phyloP scores from a whole-genome alignment of 352 stramenopile species.

The Pythium rhizo-oryzae region DNA sequence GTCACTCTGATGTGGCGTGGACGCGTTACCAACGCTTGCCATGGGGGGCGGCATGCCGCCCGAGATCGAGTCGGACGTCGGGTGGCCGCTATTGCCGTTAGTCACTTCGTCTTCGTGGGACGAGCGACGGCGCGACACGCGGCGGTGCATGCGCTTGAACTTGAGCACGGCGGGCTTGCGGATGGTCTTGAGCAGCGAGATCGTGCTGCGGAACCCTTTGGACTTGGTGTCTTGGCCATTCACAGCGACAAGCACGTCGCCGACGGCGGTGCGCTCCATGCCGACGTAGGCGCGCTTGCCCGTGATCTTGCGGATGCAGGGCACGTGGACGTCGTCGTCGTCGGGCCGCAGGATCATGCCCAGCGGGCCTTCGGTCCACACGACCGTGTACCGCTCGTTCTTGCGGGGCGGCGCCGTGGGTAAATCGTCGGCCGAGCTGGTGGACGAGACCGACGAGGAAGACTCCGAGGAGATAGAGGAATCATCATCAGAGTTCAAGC shows the following conservation, averaged over 20 bases:
- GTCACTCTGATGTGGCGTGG: conserved; percentile 43
- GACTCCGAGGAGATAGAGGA: conserved; percentile 46
- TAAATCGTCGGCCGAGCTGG: conserved; percentile 35
- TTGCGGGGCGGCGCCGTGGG: conserved; percentile 36
- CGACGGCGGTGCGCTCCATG: conserved; percentile 80
- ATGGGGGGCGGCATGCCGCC: conserved; percentile 11
- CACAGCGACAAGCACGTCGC: conserved; percentile 83
- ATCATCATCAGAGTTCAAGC: no score
- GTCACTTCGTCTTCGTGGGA: conserved; percentile 45
- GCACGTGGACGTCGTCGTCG: conserved; percentile 86
- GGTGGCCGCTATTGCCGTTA: background rate
- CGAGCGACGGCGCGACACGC: conserved; percentile 69
- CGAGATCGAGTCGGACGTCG: conserved; percentile 20
- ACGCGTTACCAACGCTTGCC: conserved; percentile 2
- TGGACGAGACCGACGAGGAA: conserved; percentile 36
- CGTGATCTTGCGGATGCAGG: conserved; percentile 88
- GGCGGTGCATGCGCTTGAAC: conserved; percentile 86
- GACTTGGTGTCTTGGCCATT: conserved; percentile 87
- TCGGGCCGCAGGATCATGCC: conserved; percentile 88
- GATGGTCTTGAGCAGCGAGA: conserved; percentile 86
- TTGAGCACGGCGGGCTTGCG: conserved; percentile 87
- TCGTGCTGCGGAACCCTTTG: conserved; percentile 82
- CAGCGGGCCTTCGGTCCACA: conserved; percentile 83
- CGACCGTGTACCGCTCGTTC: conserved; percentile 86
- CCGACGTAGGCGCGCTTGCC: conserved; percentile 81